Evolutionary conservation across 2,329 filamentous ascomycete genomes (phyloP), one percentile per base, ranked within the genome.

Genomic region (Shiraia bambusicola): DNA sequence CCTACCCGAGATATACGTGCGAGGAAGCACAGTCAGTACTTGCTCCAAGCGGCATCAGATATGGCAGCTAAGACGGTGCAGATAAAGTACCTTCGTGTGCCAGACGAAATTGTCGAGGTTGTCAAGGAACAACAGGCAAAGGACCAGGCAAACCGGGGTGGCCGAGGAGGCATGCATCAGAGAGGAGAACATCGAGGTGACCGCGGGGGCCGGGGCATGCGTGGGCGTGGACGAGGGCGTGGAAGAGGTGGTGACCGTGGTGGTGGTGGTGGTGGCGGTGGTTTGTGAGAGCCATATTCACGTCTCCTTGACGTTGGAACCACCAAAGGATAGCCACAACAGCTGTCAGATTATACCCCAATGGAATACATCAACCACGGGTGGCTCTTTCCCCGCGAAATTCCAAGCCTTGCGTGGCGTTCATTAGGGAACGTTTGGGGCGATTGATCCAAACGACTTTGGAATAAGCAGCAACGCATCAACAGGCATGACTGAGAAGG

Each of bases 71-170:
- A 48, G 38, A 27, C 9, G 16, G 2, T 28, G 40, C 64, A 96
- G 93, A 98, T 98, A 75, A 98, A 98, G 77, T 98, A 95, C 73
- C 81, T 98, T 24, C 84, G 92, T 59, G 88, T 98, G 3, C 90
- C 92, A 37, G 92, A 98, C 72, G 92, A 97, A 70, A 94, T 98
- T 49, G 88, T 98, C 72, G 92, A 97, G 52, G 72, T 89, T 28
- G 91, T 93, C 16, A 95, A 90, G 76, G 92, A 97, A 56, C 87
- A 93, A 65, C 92, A 97, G 70, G 86, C 88, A 64, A 79, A 79
- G 50, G 83, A 88, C 60, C 74, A 77, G 44, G 71, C 71, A 25
- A 64, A 59, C 32, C 70, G 74, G 74, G 87, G 84, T 61, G 78
- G 84, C 42, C 83, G 86, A 34, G 83, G 85, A 28, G 77, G 83